Conservation (phyloP, 2,329 filamentous ascomycete genomes). For the Orbilia brochopaga region DNA sequence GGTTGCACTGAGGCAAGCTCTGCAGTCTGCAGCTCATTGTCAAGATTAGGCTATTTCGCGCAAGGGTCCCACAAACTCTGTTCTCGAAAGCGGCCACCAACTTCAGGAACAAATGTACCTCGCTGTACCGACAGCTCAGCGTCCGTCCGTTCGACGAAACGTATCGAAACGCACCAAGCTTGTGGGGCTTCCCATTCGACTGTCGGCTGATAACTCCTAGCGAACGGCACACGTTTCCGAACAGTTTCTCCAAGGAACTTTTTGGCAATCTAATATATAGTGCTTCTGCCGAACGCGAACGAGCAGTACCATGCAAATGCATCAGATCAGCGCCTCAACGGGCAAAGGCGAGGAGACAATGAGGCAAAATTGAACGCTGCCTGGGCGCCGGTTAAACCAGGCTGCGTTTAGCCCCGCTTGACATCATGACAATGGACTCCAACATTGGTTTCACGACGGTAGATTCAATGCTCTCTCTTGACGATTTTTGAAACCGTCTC, state of each 20-base stretch:
- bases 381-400: slow-evolving; percentile 37
- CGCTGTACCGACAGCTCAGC: not conserved
- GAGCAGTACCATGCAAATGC: slow-evolving; percentile 38
- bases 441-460: not conserved
- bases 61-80: not conserved
- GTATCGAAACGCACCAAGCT: not conserved
- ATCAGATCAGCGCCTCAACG: slow-evolving; percentile 45
- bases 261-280: slow-evolving; percentile 20
- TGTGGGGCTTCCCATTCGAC: slow-evolving; percentile 5
- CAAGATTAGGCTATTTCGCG: slow-evolving; percentile 7
- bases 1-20: not conserved
- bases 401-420: slow-evolving; percentile 45
- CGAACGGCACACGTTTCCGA: slow-evolving; percentile 17
- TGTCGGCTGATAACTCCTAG: slow-evolving; percentile 44
- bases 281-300: slow-evolving; percentile 41
- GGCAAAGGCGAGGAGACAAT: slow-evolving; percentile 27
- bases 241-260: slow-evolving; percentile 19
- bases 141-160: slow-evolving; percentile 2
- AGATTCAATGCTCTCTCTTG: no score
- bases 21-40: not conserved
- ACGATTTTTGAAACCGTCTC: slow-evolving; percentile 13
- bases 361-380: slow-evolving; percentile 18
- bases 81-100: not conserved
- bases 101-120: not conserved
- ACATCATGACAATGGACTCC: slow-evolving; percentile 25